Evolutionary conservation across 176 grass and related monocot genomes (phyloP).

Genomic region (Oryza brachyantha): DNA sequence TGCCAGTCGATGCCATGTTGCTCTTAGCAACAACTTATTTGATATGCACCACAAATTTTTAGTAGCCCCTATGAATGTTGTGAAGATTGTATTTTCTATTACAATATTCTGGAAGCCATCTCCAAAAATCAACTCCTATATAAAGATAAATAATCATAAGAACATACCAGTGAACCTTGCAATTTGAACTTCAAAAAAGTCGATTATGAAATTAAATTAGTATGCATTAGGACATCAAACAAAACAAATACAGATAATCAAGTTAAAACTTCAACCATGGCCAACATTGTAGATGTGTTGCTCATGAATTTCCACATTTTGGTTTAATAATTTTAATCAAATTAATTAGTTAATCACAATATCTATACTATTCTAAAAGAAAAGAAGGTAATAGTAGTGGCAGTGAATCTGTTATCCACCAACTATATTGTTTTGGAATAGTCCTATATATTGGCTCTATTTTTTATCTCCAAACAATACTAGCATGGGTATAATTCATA

Average conservation of each 20-base stretch:
- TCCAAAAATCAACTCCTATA: conserved; percentile 21
- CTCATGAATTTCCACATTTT: not conserved
- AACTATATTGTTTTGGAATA: too few species aligned
- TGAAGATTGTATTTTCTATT: not conserved
- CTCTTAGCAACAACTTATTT: not conserved
- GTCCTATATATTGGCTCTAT: too few species aligned
- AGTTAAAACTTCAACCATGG: not conserved
- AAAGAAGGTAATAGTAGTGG: too few species aligned
- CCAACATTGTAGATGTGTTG: not conserved
- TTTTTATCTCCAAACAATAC: too few species aligned
- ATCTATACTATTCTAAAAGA: too few species aligned
- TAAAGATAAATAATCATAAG: conserved; percentile 6
- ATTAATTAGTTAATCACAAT: not conserved
- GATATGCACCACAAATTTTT: not conserved
- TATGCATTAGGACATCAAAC: not conserved
- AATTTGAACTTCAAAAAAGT: not conserved
- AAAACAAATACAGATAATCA: not conserved
- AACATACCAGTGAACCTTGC: not conserved
- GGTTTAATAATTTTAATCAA: not conserved
- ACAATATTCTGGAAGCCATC: conserved; percentile 16
- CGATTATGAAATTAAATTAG: not conserved
- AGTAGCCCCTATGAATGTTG: not conserved
- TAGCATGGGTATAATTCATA: too few species aligned
- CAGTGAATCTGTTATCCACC: too few species aligned
- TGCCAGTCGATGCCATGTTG: conserved; percentile 39